These are phyloP conservation scores for Schwanniomyces yamadae DNA, from an alignment of 805 yeast species.

Conservation along the genomic window DNA sequence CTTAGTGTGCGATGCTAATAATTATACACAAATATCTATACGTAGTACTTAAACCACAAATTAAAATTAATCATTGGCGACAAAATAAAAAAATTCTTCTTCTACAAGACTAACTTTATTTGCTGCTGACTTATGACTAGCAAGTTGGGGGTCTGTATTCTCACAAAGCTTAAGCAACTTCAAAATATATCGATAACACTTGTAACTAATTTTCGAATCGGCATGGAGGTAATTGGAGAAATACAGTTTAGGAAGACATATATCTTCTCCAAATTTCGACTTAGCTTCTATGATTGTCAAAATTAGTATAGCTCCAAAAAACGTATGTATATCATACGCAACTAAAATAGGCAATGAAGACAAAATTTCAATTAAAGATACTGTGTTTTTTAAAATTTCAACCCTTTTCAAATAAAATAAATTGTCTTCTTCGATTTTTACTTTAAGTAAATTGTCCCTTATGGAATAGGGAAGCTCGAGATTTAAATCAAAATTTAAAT, in stretches of 20 bases:
- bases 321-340: constrained; percentile 30
- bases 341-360: constrained; percentile 39
- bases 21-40: neutral
- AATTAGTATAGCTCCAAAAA: constrained; percentile 31
- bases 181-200: constrained; percentile 27
- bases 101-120: constrained; percentile 17
- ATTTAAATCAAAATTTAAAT: constrained; percentile 39
- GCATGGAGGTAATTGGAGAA: constrained; percentile 14
- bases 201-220: constrained; percentile 15
- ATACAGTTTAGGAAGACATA: constrained; percentile 19
- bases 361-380: constrained; percentile 35
- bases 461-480: constrained; percentile 39
- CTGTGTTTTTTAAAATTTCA: constrained; percentile 25
- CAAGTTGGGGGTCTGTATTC: constrained; percentile 18
- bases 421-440: constrained; percentile 1
- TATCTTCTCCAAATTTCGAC: constrained; percentile 12
- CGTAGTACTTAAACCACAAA: neutral
- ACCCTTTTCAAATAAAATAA: constrained; percentile 14
- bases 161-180: constrained; percentile 21
- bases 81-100: constrained; percentile 13
- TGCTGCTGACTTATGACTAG: constrained; percentile 23
- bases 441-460: constrained; percentile 21
- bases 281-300: constrained; percentile 21
- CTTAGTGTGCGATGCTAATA: neutral
- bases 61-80: constrained; percentile 11